These are phyloP conservation scores for Tricladium varicosporioides DNA, from an alignment of 2,329 filamentous ascomycete genomes.

Conservation along the genomic window DNA sequence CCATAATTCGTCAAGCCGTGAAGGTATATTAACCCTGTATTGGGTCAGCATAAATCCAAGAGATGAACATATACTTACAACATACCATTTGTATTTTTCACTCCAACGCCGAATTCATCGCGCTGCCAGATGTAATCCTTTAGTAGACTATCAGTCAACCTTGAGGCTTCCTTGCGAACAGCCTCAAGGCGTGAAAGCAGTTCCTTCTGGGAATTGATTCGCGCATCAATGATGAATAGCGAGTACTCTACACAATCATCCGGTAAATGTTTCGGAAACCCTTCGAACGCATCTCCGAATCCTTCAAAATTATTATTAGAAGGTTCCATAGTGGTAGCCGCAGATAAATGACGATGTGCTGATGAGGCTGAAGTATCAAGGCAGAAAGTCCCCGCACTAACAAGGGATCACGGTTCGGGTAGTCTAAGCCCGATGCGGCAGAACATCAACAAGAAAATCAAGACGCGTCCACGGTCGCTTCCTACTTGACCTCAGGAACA, in stretches of 20 bases:
- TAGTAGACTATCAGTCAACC: conserved; percentile 63
- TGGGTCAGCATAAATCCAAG: conserved; percentile 3
- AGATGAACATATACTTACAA: conserved; percentile 8
- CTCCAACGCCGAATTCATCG: conserved; percentile 66
- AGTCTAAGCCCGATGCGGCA: background rate
- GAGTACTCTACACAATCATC: conserved; percentile 88
- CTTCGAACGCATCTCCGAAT: conserved; percentile 60
- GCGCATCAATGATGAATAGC: conserved; percentile 66
- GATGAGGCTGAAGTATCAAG: background rate
- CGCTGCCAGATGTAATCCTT: conserved; percentile 94
- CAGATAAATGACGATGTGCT: background rate
- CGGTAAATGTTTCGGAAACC: conserved; percentile 62
- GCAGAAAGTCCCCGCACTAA: no score
- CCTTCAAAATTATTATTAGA: conserved; percentile 58
- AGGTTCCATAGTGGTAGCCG: conserved; percentile 32
- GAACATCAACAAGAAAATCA: conserved; percentile 5
- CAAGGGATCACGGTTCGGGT: background rate
- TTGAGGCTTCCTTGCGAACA: conserved; percentile 66
- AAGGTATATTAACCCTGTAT: conserved; percentile 57
- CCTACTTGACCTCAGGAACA: conserved; percentile 13
- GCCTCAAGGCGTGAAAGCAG: conserved; percentile 65
- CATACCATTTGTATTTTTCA: conserved; percentile 57
- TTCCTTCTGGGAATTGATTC: conserved; percentile 50
- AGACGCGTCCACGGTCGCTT: conserved; percentile 8
- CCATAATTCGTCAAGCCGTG: conserved; percentile 82